These are phyloP conservation scores for Alternaria panax DNA, from an alignment of 2,329 filamentous ascomycete genomes.

Conservation along the genomic window DNA sequence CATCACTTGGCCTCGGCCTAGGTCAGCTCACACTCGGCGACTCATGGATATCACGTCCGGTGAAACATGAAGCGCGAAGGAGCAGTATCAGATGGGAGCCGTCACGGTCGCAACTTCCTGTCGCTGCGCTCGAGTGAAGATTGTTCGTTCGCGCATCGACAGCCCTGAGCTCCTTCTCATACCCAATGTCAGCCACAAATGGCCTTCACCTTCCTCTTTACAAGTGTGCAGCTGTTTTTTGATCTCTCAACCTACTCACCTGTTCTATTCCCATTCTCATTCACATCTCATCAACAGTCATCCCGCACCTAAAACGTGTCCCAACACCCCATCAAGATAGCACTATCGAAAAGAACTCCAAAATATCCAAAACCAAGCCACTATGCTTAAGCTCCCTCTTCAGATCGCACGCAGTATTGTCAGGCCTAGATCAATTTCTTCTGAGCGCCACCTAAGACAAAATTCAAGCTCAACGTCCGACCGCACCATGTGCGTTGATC, in stretches of 20 bases:
- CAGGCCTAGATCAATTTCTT: not conserved
- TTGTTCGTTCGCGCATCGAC: not conserved
- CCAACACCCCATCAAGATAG: not conserved
- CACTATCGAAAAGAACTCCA: not conserved
- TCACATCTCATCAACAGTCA: not conserved
- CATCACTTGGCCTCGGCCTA: not conserved
- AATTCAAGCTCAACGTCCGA: not conserved
- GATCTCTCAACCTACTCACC: not conserved
- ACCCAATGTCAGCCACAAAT: not conserved
- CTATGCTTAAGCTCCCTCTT: conserved; percentile 6
- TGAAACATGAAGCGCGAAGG: not conserved
- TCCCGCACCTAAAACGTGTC: not conserved
- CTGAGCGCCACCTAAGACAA: not conserved
- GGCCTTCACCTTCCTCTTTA: not conserved
- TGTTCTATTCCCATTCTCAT: not conserved
- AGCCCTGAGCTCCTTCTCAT: not conserved
- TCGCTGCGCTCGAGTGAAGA: not conserved
- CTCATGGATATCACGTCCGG: not conserved
- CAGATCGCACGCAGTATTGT: not conserved
- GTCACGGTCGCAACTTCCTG: not conserved
- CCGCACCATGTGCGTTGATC: not conserved
- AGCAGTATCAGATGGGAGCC: not conserved
- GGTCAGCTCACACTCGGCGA: not conserved
- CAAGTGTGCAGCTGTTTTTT: not conserved
- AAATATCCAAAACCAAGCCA: not conserved